A percentile compares a stretch with the other conserved stretches of the same genome.
Conservation (phyloP, 371 early-diverging fungal genomes). For the Lichtheimia corymbifera region DNA sequence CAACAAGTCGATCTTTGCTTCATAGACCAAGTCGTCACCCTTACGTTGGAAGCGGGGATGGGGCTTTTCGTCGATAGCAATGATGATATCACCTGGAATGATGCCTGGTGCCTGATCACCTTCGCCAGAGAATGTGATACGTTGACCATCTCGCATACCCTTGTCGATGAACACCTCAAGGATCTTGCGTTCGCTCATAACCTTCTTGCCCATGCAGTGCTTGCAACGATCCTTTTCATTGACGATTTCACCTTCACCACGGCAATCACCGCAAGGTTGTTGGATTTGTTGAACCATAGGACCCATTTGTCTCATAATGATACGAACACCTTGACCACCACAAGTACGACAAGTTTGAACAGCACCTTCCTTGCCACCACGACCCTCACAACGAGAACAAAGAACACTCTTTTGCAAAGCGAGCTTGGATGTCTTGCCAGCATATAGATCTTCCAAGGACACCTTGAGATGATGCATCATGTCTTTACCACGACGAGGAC, state of each 20-base stretch:
- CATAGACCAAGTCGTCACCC: constrained; percentile 83
- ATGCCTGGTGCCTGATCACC: constrained; percentile 86
- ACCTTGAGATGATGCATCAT: constrained; percentile 85
- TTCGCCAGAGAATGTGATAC: constrained; percentile 89
- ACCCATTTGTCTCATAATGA: constrained; percentile 92
- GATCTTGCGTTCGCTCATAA: constrained; percentile 76
- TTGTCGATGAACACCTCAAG: constrained; percentile 87
- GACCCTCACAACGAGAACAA: constrained; percentile 82
- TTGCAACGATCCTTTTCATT: constrained; percentile 86
- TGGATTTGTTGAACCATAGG: constrained; percentile 98
- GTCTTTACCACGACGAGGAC: constrained; percentile 71
- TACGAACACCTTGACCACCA: constrained; percentile 83
- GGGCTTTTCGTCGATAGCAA: constrained; percentile 90
- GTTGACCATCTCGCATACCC: constrained; percentile 96
- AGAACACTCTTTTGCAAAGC: constrained; percentile 87
- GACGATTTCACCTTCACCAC: constrained; percentile 88
- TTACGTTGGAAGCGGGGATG: constrained; percentile 84
- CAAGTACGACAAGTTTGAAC: constrained; percentile 78
- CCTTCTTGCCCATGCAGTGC: constrained; percentile 86
- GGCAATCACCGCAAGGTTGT: constrained; percentile 87
- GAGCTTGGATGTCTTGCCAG: constrained; percentile 89
- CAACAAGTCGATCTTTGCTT: constrained; percentile 87
- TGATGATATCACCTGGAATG: constrained; percentile 83
- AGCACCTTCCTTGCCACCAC: constrained; percentile 72
- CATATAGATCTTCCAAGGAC: constrained; percentile 95